Conservation (phyloP, 2,329 filamentous ascomycete genomes). For the Diaporthe velutina region DNA sequence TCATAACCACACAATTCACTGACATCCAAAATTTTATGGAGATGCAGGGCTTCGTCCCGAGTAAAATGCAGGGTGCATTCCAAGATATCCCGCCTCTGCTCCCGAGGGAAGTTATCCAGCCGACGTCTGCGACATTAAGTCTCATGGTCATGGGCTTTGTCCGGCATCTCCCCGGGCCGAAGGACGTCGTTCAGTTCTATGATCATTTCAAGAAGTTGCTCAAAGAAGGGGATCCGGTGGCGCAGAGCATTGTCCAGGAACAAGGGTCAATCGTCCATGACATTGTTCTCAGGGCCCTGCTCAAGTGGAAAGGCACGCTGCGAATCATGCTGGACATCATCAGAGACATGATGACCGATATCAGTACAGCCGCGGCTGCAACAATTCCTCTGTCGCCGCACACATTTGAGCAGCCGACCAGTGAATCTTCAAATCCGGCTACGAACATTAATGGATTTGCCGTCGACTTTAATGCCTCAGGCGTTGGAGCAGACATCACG, state of each 20-base stretch:
- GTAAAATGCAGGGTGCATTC: slow-evolving; percentile 38
- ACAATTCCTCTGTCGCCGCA: not conserved
- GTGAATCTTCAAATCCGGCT: not conserved
- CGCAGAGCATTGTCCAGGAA: slow-evolving; percentile 52
- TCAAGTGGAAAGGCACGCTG: slow-evolving; percentile 57
- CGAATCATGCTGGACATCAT: slow-evolving; percentile 61
- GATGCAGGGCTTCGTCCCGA: slow-evolving; percentile 29
- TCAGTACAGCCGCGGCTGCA: slow-evolving; percentile 40
- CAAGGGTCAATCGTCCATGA: slow-evolving; percentile 63
- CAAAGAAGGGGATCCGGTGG: slow-evolving; percentile 50
- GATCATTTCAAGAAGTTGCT: slow-evolving; percentile 60
- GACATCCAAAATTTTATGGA: slow-evolving; percentile 34
- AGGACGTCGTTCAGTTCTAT: slow-evolving; percentile 60
- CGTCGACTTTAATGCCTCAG: not conserved
- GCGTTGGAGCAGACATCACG: not conserved
- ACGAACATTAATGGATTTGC: not conserved
- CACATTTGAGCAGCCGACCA: not conserved
- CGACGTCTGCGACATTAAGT: slow-evolving; percentile 54
- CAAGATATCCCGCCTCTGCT: slow-evolving; percentile 40
- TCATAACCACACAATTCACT: slow-evolving; percentile 45
- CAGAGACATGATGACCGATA: slow-evolving; percentile 62
- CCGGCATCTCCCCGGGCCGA: slow-evolving; percentile 53
- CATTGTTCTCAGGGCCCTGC: slow-evolving; percentile 61
- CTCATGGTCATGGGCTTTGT: slow-evolving; percentile 64
- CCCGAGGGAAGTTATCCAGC: slow-evolving; percentile 46